A percentile compares a stretch with the other conserved stretches of the same genome.
Conservation (phyloP, 495 filamentous ascomycete genomes). For the Hypoxylon lenormandii region DNA sequence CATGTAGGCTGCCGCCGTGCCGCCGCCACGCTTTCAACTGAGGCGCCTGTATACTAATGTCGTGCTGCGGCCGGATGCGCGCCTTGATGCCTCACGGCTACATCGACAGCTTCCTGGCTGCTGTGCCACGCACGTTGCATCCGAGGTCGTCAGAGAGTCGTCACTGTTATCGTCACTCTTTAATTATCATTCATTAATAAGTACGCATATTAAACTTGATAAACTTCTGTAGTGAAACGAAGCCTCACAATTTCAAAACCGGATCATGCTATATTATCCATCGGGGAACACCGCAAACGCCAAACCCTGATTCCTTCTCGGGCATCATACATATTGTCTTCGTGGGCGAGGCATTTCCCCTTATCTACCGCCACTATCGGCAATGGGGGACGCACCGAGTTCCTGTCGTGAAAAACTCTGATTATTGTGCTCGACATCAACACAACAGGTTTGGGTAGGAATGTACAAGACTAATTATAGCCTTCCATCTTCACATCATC, state of each 20-base stretch:
- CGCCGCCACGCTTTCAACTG: neutral
- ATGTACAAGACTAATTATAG: constrained; percentile 6
- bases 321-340: neutral
- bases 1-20: neutral
- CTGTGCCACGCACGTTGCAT: neutral
- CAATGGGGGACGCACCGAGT: neutral
- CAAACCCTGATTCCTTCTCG: neutral
- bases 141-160: neutral
- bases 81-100: neutral
- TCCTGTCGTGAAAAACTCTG: neutral
- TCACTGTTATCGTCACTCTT: neutral
- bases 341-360: neutral
- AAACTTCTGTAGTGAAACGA: neutral
- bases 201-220: neutral
- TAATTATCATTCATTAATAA: neutral
- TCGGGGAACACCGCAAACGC: constrained; percentile 6
- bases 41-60: neutral
- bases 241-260: neutral
- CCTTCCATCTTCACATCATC: constrained; percentile 66
- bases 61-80: neutral
- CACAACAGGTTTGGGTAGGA: neutral
- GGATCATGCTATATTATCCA: neutral
- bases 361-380: neutral
- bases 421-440: too few species aligned
- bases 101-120: neutral